Percentiles rank a stretch among this genome's conserved stretches.
These are phyloP conservation scores for Vigna trinervia DNA, from an alignment of 306 rosid genomes.

Conservation along the genomic window DNA sequence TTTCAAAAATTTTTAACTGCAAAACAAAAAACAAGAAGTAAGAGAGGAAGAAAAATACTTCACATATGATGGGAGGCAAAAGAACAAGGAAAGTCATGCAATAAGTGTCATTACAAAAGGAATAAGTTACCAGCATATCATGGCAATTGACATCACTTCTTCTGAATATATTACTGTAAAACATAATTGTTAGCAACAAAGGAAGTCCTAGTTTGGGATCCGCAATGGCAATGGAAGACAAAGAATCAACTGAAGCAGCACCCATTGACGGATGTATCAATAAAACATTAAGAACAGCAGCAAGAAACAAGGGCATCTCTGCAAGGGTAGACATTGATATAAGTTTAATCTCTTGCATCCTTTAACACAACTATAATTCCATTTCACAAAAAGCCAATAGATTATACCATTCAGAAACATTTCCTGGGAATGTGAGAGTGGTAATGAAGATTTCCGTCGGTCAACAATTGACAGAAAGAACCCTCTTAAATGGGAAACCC, in stretches of 20 bases:
- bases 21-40: conserved; percentile 47
- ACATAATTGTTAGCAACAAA: conserved; percentile 74
- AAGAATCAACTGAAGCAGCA: conserved; percentile 65
- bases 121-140: conserved; percentile 74
- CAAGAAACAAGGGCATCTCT: conserved; percentile 75
- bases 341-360: conserved; percentile 38
- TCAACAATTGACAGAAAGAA: conserved; percentile 68
- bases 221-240: conserved; percentile 74
- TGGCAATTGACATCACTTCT: conserved; percentile 61
- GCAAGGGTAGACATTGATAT: conserved; percentile 43
- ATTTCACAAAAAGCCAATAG: conserved; percentile 31
- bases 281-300: conserved; percentile 72
- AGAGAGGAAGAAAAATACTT: conserved; percentile 30
- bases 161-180: conserved; percentile 74
- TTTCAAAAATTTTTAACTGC: conserved; percentile 80
- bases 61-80: conserved; percentile 31
- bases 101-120: conserved; percentile 34
- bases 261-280: conserved; percentile 74
- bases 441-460: conserved; percentile 64
- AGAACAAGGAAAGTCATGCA: conserved; percentile 34
- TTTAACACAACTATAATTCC: conserved; percentile 39
- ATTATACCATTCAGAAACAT: conserved; percentile 68
- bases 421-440: conserved; percentile 67
- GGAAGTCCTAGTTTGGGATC: conserved; percentile 89
- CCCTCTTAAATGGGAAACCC: conserved; percentile 72